Evolutionary conservation across 768 basidiomycete genomes (phyloP), one percentile per base, ranked within the genome.

Genomic region (Tremella mesenterica): DNA sequence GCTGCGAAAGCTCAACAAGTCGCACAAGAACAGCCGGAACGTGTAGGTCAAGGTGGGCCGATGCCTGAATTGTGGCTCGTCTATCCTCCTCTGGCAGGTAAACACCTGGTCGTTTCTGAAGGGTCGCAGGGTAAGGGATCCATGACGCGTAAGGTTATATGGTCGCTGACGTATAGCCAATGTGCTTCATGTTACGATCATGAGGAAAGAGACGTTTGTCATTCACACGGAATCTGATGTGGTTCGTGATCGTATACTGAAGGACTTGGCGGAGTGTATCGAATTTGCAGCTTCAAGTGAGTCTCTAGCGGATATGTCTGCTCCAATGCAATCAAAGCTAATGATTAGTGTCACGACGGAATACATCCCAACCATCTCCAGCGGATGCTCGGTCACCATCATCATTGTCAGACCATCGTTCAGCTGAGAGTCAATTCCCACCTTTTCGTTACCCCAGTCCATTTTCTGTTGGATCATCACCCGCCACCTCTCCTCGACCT

Each of bases 41-140:
- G 71, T 25, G 73, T 76, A 28, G 80, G 81, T 53, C 72, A 74
- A 20, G 82, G 82, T 10, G 68, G 67, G 18, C 71, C 70, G n/a
- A 63, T 70, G 60, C 79, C 84, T 4, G 89, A 95, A 67, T 85
- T 93, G 84, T 88, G 83, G 82, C 77, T 99, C 43, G 82, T 84
- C 60, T 99, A 95, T 76, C 95, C 95, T 16, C 95, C 95, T 4
- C 76, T 99, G 29, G 85, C 95, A 12, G 93, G 91, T 4, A 96
- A 93, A 70, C 91, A 95, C 63, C 77, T 99, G 50, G 79, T 80
- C 54, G 84, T 87, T 3, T 76, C 76, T 8, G 83, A 83, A 58
- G 77, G 88, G 81, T 55, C 52, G 45, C 63, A 69, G n/a, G 61
- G 68, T 59, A 43, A 61, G 71, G 58, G 8, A 28, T 23, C 23